phyloP scores from a whole-genome alignment of 805 yeast genomes.

The Starmerella riodocensis region DNA sequence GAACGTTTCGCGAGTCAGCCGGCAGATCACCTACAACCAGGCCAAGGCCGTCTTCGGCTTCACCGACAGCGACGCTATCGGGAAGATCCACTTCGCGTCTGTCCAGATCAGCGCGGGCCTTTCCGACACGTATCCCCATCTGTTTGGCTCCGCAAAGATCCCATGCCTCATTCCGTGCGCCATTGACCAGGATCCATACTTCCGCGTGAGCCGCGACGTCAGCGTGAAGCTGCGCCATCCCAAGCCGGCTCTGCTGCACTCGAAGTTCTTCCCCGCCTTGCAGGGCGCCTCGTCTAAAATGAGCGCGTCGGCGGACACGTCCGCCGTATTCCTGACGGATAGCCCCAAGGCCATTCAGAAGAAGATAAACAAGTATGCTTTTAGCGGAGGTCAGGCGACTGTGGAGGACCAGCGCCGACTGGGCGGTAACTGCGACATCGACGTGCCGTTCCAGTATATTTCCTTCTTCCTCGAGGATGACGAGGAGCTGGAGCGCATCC shows the following conservation, averaged over 20 bases:
- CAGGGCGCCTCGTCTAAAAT: conserved; percentile 94
- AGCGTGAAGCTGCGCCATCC: conserved; percentile 82
- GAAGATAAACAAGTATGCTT: conserved; percentile 91
- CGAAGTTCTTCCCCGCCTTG: conserved; percentile 94
- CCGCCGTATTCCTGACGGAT: conserved; percentile 92
- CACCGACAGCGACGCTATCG: conserved; percentile 87
- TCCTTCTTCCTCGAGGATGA: conserved; percentile 86
- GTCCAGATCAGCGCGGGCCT: conserved; percentile 93
- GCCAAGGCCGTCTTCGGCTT: conserved; percentile 96
- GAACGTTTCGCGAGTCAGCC: conserved; percentile 79
- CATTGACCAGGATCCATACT: conserved; percentile 97
- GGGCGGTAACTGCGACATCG: conserved; percentile 93
- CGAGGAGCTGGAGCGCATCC: conserved; percentile 49
- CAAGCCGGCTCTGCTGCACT: conserved; percentile 84
- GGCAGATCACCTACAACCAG: conserved; percentile 94
- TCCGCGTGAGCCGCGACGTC: conserved; percentile 93
- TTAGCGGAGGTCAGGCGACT: conserved; percentile 82
- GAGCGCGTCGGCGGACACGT: conserved; percentile 87
- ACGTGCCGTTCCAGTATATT: conserved; percentile 86
- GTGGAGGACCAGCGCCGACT: conserved; percentile 77
- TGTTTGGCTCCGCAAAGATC: conserved; percentile 78
- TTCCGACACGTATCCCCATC: conserved; percentile 90
- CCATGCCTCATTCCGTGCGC: conserved; percentile 98
- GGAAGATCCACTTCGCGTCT: conserved; percentile 88
- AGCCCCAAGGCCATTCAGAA: conserved; percentile 82